Conservation (phyloP, 2,329 filamentous ascomycete genomes). For the Claviceps humidiphila region DNA sequence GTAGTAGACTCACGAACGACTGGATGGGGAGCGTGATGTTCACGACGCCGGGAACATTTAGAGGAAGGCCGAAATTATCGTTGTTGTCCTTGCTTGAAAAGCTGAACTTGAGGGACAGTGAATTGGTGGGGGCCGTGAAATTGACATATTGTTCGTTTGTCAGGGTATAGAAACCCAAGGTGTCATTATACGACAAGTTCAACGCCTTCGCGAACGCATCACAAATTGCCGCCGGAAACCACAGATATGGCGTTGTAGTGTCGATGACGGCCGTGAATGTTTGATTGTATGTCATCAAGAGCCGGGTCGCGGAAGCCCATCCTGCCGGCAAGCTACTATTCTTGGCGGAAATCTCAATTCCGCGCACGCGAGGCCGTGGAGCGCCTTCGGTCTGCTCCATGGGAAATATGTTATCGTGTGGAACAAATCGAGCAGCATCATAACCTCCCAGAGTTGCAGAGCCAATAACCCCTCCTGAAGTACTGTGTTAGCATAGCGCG, state of each 20-base stretch:
- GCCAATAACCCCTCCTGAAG: slow-evolving; percentile 26
- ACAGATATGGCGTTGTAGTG: slow-evolving; percentile 50
- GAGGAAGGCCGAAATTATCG: slow-evolving; percentile 36
- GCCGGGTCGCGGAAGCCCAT: slow-evolving; percentile 26
- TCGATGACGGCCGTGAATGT: slow-evolving; percentile 44
- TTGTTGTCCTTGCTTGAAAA: slow-evolving; percentile 42
- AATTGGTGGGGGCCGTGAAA: slow-evolving; percentile 28
- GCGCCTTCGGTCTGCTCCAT: slow-evolving; percentile 41
- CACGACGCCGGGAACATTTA: slow-evolving; percentile 35
- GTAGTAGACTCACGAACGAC: slow-evolving; percentile 36
- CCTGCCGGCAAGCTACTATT: slow-evolving; percentile 16
- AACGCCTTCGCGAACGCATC: slow-evolving; percentile 50
- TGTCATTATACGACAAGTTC: slow-evolving; percentile 51
- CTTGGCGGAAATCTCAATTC: slow-evolving; percentile 30
- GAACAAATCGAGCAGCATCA: slow-evolving; percentile 47
- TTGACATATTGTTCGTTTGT: slow-evolving; percentile 39
- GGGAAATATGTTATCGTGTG: slow-evolving; percentile 47
- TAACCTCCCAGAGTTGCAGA: slow-evolving; percentile 60
- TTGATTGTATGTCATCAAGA: slow-evolving; percentile 31
- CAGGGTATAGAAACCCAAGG: slow-evolving; percentile 51
- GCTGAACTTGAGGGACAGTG: slow-evolving; percentile 41
- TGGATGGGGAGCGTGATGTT: slow-evolving; percentile 41
- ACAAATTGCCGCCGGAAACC: slow-evolving; percentile 48
- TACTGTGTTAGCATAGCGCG: not conserved
- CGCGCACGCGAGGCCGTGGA: slow-evolving; percentile 47